Conservation (phyloP, 306 rosid species). For the Mimosa bimucronata region DNA sequence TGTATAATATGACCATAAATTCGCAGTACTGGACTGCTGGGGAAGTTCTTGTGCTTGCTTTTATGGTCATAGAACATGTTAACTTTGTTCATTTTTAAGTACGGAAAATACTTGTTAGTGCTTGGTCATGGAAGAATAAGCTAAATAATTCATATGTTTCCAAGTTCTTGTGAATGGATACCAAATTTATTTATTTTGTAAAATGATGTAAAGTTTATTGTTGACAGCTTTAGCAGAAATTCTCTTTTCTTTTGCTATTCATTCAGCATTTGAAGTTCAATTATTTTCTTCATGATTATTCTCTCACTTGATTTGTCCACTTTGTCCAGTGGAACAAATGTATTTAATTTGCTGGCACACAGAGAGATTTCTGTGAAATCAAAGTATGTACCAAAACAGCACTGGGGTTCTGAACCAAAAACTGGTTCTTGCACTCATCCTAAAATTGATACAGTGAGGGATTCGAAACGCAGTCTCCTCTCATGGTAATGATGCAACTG, state of each 20-base stretch:
- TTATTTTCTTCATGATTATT: constrained; percentile 19
- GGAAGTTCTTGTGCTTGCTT: background rate
- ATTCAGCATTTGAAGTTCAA: background rate
- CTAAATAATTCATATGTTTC: constrained; percentile 3
- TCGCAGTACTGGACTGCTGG: background rate
- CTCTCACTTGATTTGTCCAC: constrained; percentile 35
- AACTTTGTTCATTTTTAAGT: background rate
- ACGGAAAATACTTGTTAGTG: background rate
- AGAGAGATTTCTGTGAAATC: constrained; percentile 59
- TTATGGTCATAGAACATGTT: constrained; percentile 8
- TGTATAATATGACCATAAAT: constrained; percentile 5
- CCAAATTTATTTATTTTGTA: background rate
- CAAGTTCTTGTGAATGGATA: constrained; percentile 17
- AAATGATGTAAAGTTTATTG: background rate
- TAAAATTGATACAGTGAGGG: constrained; percentile 45
- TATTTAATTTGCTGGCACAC: constrained; percentile 53
- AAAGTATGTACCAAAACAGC: constrained; percentile 51
- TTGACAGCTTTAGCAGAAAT: constrained; percentile 9
- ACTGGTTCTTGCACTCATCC: constrained; percentile 35
- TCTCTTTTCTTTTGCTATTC: background rate
- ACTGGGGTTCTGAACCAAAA: constrained; percentile 53
- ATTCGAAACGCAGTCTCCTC: constrained; percentile 54
- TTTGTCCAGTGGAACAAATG: constrained; percentile 56
- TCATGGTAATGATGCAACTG: constrained; percentile 50
- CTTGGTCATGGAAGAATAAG: background rate